These are phyloP conservation scores for Backusella psychrophila DNA, from an alignment of 192 early-diverging fungal genomes.

Conservation along the genomic window DNA sequence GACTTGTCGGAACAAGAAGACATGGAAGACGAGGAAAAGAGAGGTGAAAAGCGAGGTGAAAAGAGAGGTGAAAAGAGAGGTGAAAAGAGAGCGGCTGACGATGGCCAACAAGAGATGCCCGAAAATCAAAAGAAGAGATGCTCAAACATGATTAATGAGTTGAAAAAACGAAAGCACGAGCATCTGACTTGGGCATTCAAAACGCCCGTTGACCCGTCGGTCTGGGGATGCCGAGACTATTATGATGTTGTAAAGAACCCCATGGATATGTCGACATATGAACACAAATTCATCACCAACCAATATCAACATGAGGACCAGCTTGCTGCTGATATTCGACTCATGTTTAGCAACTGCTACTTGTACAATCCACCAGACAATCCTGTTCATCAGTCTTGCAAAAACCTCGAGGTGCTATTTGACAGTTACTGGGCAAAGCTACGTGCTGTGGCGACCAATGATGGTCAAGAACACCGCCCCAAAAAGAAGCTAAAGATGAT, in stretches of 20 bases:
- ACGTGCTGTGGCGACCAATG: not conserved
- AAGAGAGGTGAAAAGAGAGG: not conserved
- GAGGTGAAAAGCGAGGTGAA: not conserved
- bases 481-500: not conserved
- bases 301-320: conserved; percentile 58
- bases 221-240: conserved; percentile 82
- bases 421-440: conserved; percentile 59
- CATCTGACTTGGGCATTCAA: conserved; percentile 52
- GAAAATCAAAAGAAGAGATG: conserved; percentile 25
- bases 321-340: conserved; percentile 64
- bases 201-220: conserved; percentile 81
- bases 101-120: conserved; percentile 5
- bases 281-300: conserved; percentile 54
- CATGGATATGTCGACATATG: conserved; percentile 78
- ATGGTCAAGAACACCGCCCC: not conserved
- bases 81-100: not conserved
- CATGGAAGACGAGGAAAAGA: not conserved
- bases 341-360: conserved; percentile 79
- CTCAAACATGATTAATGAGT: conserved; percentile 15
- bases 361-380: conserved; percentile 62
- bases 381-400: conserved; percentile 61
- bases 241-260: conserved; percentile 69
- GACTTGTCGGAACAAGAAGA: not conserved
- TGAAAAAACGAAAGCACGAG: conserved; percentile 21
- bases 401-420: conserved; percentile 64